Evolutionary conservation across 305 asterid species (phyloP).

Genomic region (Salvia sclarea): DNA sequence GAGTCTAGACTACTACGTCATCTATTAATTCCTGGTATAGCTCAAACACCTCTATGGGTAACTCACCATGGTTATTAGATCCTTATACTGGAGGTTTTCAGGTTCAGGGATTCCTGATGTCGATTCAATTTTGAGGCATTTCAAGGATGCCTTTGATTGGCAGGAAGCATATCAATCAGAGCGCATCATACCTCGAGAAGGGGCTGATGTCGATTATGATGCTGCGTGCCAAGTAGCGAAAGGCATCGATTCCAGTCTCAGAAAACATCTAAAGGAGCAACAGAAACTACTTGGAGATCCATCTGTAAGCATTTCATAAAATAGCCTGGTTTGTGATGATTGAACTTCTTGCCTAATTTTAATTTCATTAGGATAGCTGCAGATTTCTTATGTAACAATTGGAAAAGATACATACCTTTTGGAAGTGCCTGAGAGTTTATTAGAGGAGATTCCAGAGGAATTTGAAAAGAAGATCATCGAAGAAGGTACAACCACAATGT

Average conservation of each 20-base stretch:
- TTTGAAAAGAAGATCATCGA: slow-evolving; percentile 84
- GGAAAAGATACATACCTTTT: slow-evolving; percentile 91
- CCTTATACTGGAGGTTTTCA: slow-evolving; percentile 40
- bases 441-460: slow-evolving; percentile 66
- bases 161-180: slow-evolving; percentile 90
- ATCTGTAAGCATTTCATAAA: slow-evolving; percentile 61
- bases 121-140: slow-evolving; percentile 58
- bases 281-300: slow-evolving; percentile 70
- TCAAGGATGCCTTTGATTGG: slow-evolving; percentile 97
- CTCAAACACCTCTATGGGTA: slow-evolving; percentile 26
- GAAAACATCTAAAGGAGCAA: slow-evolving; percentile 85
- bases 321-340: slow-evolving; percentile 18
- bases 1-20: slow-evolving; percentile 67
- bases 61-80: slow-evolving; percentile 31
- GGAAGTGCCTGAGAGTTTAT: slow-evolving; percentile 91
- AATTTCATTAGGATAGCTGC: slow-evolving; percentile 32
- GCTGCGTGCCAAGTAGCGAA: slow-evolving; percentile 69
- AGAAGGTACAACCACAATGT: slow-evolving; percentile 58
- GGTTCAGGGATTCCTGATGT: slow-evolving; percentile 74
- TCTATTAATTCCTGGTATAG: slow-evolving; percentile 71
- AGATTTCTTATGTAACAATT: slow-evolving; percentile 80
- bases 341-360: slow-evolving; percentile 22
- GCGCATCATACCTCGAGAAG: slow-evolving; percentile 88
- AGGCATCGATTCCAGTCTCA: slow-evolving; percentile 66
- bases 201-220: slow-evolving; percentile 87